Evolutionary conservation across 2,329 filamentous ascomycete species (phyloP).

Genomic region (Sclerotinia subarctica): DNA sequence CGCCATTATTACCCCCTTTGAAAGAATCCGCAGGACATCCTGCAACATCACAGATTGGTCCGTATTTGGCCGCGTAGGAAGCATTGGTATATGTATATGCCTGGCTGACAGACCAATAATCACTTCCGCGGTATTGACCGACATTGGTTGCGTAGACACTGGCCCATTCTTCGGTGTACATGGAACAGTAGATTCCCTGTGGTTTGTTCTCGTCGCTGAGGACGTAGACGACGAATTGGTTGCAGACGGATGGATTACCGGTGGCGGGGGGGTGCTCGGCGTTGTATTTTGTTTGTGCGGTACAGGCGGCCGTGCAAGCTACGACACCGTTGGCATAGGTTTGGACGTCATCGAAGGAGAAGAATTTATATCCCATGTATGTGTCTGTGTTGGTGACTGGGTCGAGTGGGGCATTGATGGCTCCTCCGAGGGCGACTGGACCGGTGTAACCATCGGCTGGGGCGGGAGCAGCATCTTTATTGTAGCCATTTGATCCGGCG

Average conservation of each 20-base stretch:
- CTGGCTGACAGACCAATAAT: conserved; percentile 17
- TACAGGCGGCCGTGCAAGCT: conserved; percentile 39
- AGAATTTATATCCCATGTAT: conserved; percentile 37
- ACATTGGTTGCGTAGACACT: conserved; percentile 30
- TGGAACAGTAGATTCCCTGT: conserved; percentile 41
- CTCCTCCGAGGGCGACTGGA: conserved; percentile 36
- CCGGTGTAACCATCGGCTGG: conserved; percentile 22
- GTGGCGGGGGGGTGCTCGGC: conserved; percentile 34
- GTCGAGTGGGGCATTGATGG: conserved; percentile 38
- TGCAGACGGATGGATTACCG: conserved; percentile 39
- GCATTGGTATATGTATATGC: conserved; percentile 4
- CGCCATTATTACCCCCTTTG: conserved; percentile 3
- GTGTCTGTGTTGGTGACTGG: conserved; percentile 31
- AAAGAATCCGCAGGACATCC: neutral
- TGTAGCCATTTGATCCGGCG: conserved; percentile 45
- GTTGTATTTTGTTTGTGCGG: conserved; percentile 40
- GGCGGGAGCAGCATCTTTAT: conserved; percentile 31
- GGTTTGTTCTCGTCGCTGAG: conserved; percentile 39
- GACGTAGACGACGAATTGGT: conserved; percentile 42
- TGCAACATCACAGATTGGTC: conserved; percentile 1
- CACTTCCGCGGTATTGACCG: conserved; percentile 26
- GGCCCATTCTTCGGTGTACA: conserved; percentile 34
- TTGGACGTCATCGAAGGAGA: conserved; percentile 27
- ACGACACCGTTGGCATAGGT: conserved; percentile 25
- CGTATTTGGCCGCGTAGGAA: neutral